Percentiles rank a stretch among this genome's conserved stretches.
Conservation (phyloP, 2,329 filamentous ascomycete genomes). For the Aspergillus bombycis region DNA sequence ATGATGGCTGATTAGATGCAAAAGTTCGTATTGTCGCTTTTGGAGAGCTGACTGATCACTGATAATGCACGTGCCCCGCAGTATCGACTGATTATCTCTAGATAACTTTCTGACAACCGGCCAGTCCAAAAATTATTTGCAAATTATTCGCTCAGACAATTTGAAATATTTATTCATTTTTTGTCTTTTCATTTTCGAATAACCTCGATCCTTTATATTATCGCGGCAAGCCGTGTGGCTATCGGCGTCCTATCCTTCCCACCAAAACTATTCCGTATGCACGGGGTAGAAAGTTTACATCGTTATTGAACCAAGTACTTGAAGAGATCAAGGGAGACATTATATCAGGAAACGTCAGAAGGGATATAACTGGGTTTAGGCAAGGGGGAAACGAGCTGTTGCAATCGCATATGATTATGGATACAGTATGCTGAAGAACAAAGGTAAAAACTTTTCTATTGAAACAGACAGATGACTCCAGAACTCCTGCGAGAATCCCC, state of each 20-base stretch:
- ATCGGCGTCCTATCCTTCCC: not conserved
- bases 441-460: constrained; percentile 18
- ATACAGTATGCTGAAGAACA: constrained; percentile 1
- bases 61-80: constrained; percentile 19
- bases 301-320: not conserved
- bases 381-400: not conserved
- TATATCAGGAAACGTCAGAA: not conserved
- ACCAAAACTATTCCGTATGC: not conserved
- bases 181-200: not conserved
- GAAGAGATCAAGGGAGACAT: not conserved
- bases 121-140: not conserved
- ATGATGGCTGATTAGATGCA: constrained; percentile 4
- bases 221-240: not conserved
- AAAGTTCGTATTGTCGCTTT: constrained; percentile 3
- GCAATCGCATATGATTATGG: not conserved
- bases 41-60: constrained; percentile 19
- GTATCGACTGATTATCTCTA: not conserved
- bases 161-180: not conserved
- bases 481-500: constrained; percentile 27
- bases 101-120: not conserved
- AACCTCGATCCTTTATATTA: not conserved
- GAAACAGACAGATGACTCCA: constrained; percentile 29
- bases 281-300: not conserved
- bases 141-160: not conserved
- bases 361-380: not conserved